phyloP scores from a whole-genome alignment of 2,329 filamentous ascomycete genomes.

The Pseudogymnoascus sp. region DNA sequence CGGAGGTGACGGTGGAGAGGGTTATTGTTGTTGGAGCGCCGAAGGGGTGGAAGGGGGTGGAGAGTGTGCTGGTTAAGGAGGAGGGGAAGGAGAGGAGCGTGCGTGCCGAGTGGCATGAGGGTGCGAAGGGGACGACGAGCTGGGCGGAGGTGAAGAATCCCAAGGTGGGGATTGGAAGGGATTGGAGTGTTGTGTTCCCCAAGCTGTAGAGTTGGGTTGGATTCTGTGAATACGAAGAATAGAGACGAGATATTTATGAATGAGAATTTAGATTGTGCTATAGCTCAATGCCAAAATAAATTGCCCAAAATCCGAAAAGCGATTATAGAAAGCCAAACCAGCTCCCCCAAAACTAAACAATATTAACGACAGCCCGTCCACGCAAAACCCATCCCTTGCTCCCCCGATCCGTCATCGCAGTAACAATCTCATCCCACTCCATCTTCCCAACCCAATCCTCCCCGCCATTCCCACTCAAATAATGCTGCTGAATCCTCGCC shows the following conservation, averaged over 20 bases:
- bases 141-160: constrained; percentile 60
- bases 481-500: background rate
- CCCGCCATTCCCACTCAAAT: background rate
- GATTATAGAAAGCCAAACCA: too few relatives aligned
- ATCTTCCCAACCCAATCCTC: background rate
- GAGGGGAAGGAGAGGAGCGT: constrained; percentile 47
- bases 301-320: too few relatives aligned
- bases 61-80: constrained; percentile 47
- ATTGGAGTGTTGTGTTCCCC: constrained; percentile 44
- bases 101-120: constrained; percentile 51
- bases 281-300: background rate
- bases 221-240: background rate
- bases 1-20: constrained; percentile 70
- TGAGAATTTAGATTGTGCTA: constrained; percentile 3
- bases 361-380: background rate
- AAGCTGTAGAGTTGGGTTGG: background rate
- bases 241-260: background rate
- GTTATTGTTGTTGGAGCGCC: constrained; percentile 78
- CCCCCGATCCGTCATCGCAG: background rate
- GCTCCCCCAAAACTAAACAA: background rate
- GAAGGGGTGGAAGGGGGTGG: constrained; percentile 58
- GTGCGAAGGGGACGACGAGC: constrained; percentile 44
- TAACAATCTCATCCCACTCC: background rate
- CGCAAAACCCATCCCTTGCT: background rate
- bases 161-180: constrained; percentile 49